phyloP scores from a whole-genome alignment of 305 asterid species.

The Fraxinus latifolia region DNA sequence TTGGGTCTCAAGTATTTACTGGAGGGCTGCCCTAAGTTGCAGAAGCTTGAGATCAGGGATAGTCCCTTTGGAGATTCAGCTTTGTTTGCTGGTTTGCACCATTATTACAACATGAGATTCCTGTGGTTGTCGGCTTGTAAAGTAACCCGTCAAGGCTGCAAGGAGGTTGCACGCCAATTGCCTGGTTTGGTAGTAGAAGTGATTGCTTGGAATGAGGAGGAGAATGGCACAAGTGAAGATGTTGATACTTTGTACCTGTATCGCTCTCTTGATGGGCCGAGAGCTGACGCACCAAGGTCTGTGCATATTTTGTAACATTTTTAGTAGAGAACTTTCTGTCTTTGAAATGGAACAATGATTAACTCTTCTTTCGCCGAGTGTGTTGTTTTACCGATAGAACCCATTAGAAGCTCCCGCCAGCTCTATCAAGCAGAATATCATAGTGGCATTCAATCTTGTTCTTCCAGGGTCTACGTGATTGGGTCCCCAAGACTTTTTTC shows the following conservation, averaged over 20 bases:
- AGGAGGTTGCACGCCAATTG: conserved; percentile 36
- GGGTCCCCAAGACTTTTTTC: background rate
- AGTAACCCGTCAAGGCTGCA: conserved; percentile 38
- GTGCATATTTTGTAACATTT: conserved; percentile 37
- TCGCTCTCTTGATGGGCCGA: conserved; percentile 56
- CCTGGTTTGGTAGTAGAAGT: conserved; percentile 47
- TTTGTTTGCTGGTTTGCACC: conserved; percentile 44
- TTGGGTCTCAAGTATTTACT: conserved; percentile 39
- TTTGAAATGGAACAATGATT: conserved; percentile 15
- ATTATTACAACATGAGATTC: conserved; percentile 52
- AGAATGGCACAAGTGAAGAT: conserved; percentile 14
- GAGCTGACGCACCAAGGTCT: conserved; percentile 40
- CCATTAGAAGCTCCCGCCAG: conserved; percentile 16
- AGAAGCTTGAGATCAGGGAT: conserved; percentile 55
- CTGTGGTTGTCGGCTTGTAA: conserved; percentile 52
- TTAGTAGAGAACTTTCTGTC: background rate
- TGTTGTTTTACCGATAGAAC: conserved; percentile 17
- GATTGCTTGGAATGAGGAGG: conserved; percentile 25
- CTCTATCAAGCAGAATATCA: conserved; percentile 20
- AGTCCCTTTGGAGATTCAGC: conserved; percentile 54
- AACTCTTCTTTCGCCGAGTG: conserved; percentile 24
- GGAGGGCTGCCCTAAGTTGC: conserved; percentile 50
- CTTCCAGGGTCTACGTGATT: conserved; percentile 1
- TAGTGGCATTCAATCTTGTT: conserved; percentile 14
- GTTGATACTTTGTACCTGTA: conserved; percentile 51